Base-by-base conservation (phyloP, 805 yeast genomes). In the Kazachstania psychrophila region DNA sequence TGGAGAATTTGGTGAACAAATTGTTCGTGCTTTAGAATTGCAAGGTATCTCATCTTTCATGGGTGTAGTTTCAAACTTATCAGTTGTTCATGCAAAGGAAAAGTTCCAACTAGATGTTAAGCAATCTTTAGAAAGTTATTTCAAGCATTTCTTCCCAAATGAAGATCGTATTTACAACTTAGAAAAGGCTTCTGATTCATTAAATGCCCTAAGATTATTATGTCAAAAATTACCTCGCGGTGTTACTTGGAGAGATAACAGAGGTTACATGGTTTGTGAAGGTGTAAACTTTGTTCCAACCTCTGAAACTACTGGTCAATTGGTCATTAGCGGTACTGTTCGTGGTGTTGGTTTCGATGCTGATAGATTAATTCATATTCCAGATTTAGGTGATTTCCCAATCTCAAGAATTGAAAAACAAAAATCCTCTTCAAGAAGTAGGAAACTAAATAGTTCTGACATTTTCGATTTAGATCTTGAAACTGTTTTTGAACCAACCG, bases 331-430 rank as follows among this genome's bases (percentile, higher is more conserved):
- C 54, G 99, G 98, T 34, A 72, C 76, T 4, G 86, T 84, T 4
- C 73, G 99, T 57, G 98, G 97, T 38, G 62, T 70, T 32, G 95
- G 95, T 0, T 78, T 92, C 60, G 73, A 77, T 46, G 73, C 82
- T 2, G 76, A 88, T 55, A 70, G 87, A 49, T 61, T 85, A 37
- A 74, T 94, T 26, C 95, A 89, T 54, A 64, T 94, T 23, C 95
- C 95, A 4, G 95, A 88, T 1, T 68, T 70, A 42, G 99, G 98
- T 13, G 97, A 92, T 58, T 87, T 75, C 64, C 86, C 80, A 58
- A 59, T 92, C 16, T 77, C 72, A 33, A 69, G 63, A 33, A 73
- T 92, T 38, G 87, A 80, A 49, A 75, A 65, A 46, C 29, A 75
- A 3, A 45, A 48, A 12, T 45, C 51, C 2, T 60, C 65, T 23